Base-by-base conservation (phyloP, 805 yeast genomes). In the Cyberlindnera petersonii region DNA sequence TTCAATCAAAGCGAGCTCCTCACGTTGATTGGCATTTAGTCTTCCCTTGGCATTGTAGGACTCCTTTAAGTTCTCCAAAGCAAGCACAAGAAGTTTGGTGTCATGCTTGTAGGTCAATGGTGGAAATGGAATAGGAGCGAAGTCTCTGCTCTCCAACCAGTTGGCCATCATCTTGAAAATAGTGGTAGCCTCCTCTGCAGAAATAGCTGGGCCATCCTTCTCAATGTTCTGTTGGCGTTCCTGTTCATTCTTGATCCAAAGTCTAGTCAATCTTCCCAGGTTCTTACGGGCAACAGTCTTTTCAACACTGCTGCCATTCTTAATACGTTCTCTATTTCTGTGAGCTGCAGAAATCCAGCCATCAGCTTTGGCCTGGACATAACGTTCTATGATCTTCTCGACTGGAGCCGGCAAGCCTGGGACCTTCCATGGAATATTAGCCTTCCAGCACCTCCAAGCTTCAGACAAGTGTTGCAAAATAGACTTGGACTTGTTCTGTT, bases 361-460 rank as follows among this genome's bases (percentile, higher is more conserved):
- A 52, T 91, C 97, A 2, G 98, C 96, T 59, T 93, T 91, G 1
- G 96, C 95, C 54, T 87, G 82, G 34, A 93, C 81, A 54, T 93
- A 93, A 31, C 96, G 75, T 55, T 86, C 82, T 44, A 93, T 89
- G 26, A 93, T 86, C 31, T 77, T 75, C 49, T 81, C 93, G 19
- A 93, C 77, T 0, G 97, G 97, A 37, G 75, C 83, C 2, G 99
- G 98, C 63, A 93, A 68, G 0, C 98, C 98, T 1, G 96, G 95
- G 13, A 93, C 98, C 50, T 86, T 80, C 98, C 98, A 93, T 0
- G 97, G 96, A 42, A 93, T 83, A 56, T 93, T 91, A 3, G 98
- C 98, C 60, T 93, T 93, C 99, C 99, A 93, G 60, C 98, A 93
- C 59, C 98, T 70, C 99, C 99, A 93, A 0, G 98, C 98, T 60